These are phyloP conservation scores for Magnolia changhungtana DNA, from an alignment of 164 flowering plant genomes.

Conservation along the genomic window DNA sequence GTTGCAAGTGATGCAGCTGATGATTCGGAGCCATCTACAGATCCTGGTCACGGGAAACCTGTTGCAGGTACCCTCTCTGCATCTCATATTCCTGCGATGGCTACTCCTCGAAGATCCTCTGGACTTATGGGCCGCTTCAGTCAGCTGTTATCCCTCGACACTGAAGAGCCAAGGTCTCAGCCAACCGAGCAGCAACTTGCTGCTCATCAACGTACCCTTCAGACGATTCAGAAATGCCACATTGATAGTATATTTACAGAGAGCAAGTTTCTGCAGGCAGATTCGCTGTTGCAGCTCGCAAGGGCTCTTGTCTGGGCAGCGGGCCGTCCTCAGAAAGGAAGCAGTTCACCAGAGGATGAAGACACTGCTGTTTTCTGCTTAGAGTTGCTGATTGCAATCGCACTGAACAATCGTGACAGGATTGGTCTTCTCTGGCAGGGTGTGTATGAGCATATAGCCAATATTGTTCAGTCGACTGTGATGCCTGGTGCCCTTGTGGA, in stretches of 20 bases:
- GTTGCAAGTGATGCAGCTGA: slow-evolving; percentile 32
- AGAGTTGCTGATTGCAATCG: slow-evolving; percentile 38
- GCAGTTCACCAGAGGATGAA: slow-evolving; percentile 35
- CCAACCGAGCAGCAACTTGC: slow-evolving; percentile 38
- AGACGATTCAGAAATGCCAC: slow-evolving; percentile 39
- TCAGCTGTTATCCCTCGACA: slow-evolving; percentile 36
- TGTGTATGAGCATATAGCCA: slow-evolving; percentile 38
- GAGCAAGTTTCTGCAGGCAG: slow-evolving; percentile 35
- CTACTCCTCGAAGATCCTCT: slow-evolving; percentile 32
- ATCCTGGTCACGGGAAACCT: slow-evolving; percentile 25
- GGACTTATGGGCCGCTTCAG: slow-evolving; percentile 42
- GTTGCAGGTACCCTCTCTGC: slow-evolving; percentile 24
- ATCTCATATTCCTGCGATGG: slow-evolving; percentile 25
- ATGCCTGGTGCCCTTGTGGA: slow-evolving; percentile 43
- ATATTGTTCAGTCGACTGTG: slow-evolving; percentile 35
- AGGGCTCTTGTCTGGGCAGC: slow-evolving; percentile 34
- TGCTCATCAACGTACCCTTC: slow-evolving; percentile 38
- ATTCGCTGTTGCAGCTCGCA: slow-evolving; percentile 34
- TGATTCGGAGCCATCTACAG: slow-evolving; percentile 29
- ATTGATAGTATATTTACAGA: slow-evolving; percentile 40
- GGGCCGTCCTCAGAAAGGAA: slow-evolving; percentile 29
- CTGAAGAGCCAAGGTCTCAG: slow-evolving; percentile 37
- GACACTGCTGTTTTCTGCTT: slow-evolving; percentile 41
- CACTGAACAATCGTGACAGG: slow-evolving; percentile 42
- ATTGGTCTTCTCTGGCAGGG: slow-evolving; percentile 39